Percentiles rank a stretch among this genome's conserved stretches.
phyloP scores from a whole-genome alignment of 441 rosid species.

The Raphanus hybrid region DNA sequence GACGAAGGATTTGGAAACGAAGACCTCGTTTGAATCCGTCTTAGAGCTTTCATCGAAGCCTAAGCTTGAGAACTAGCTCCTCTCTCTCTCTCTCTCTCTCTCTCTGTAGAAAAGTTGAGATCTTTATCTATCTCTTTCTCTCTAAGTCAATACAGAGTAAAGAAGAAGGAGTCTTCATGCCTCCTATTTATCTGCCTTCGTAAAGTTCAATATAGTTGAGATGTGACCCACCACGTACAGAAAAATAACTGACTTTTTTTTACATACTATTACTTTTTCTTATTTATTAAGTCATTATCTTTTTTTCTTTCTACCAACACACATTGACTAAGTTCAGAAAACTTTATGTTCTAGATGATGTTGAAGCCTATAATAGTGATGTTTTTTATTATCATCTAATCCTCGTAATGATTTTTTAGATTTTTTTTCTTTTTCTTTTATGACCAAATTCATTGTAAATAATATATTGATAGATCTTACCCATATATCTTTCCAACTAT shows the following conservation, averaged over 20 bases:
- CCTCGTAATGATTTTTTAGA: neutral
- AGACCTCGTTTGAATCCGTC: conserved; percentile 6
- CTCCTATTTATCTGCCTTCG: conserved; percentile 6
- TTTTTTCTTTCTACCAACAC: neutral
- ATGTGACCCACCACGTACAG: conserved; percentile 7
- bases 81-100: neutral
- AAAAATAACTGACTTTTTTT: conserved; percentile 6
- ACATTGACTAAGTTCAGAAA: neutral
- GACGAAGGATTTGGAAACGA: neutral
- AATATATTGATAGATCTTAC: neutral
- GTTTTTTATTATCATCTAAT: neutral
- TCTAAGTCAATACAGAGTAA: conserved; percentile 4
- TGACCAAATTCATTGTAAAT: conserved; percentile 4
- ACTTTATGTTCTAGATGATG: too few species aligned
- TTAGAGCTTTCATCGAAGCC: conserved; percentile 1
- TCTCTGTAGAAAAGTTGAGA: neutral
- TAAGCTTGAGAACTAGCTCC: neutral
- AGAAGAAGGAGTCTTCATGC: neutral
- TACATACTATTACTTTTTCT: neutral
- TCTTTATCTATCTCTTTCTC: neutral
- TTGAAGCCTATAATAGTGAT: neutral
- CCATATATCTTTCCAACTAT: neutral
- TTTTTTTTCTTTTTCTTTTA: neutral
- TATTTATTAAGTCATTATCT: neutral
- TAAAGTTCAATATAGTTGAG: conserved; percentile 1